Evolutionary conservation across 441 rosid species (phyloP).

Genomic region (Adansonia madagascariensis): DNA sequence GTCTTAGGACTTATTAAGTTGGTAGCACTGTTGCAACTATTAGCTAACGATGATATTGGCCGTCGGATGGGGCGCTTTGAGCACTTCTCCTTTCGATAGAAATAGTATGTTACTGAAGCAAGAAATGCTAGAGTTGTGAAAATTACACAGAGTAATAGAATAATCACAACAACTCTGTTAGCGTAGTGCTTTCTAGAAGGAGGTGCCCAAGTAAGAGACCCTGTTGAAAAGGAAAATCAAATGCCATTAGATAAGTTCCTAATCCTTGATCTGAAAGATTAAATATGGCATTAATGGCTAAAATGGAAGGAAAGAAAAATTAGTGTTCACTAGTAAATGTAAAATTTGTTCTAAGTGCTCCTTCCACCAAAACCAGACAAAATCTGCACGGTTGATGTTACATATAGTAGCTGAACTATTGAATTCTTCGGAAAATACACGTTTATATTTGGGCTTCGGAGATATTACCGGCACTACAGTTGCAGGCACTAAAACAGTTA

Average conservation of each 20-base stretch:
- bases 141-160: constrained; percentile 60
- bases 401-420: background rate
- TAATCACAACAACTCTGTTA: constrained; percentile 55
- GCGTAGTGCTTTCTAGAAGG: constrained; percentile 48
- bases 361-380: background rate
- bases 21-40: constrained; percentile 74
- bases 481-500: constrained; percentile 80
- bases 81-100: constrained; percentile 54
- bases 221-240: constrained; percentile 44
- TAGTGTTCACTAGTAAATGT: background rate
- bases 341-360: background rate
- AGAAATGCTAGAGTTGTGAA: constrained; percentile 71
- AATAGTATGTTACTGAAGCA: constrained; percentile 58
- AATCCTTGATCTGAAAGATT: constrained; percentile 11
- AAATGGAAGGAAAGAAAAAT: background rate
- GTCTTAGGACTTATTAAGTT: constrained; percentile 65
- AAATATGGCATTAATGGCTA: background rate
- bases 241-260: constrained; percentile 26
- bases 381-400: background rate
- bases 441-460: background rate
- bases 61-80: constrained; percentile 39
- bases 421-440: constrained; percentile 10
- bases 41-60: constrained; percentile 62
- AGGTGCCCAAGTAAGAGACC: constrained; percentile 41
- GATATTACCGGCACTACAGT: constrained; percentile 78